phyloP scores from a whole-genome alignment of 2,329 filamentous ascomycete genomes.

The Cladosporium halotolerans region DNA sequence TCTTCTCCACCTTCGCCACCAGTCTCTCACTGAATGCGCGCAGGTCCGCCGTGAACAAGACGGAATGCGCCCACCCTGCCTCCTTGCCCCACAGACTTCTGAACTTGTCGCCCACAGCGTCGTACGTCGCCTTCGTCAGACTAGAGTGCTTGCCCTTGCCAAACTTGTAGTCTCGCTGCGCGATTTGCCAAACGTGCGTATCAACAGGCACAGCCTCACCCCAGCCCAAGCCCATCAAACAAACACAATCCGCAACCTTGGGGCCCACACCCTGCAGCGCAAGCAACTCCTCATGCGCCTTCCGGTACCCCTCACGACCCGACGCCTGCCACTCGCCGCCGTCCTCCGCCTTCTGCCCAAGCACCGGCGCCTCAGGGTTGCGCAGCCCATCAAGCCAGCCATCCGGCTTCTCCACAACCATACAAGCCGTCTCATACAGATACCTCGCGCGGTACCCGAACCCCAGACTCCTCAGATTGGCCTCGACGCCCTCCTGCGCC shows the following conservation, averaged over 20 bases:
- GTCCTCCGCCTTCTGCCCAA: constrained; percentile 40
- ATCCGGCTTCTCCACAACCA: constrained; percentile 59
- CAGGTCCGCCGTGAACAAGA: constrained; percentile 90
- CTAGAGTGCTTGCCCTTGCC: constrained; percentile 76
- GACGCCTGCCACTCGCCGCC: constrained; percentile 46
- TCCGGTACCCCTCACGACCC: constrained; percentile 61
- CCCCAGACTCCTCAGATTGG: constrained; percentile 70
- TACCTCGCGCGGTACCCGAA: constrained; percentile 96
- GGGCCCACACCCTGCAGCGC: constrained; percentile 82
- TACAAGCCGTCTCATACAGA: constrained; percentile 75
- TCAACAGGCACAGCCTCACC: constrained; percentile 92
- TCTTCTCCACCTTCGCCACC: constrained; percentile 42
- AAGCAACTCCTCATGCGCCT: constrained; percentile 74
- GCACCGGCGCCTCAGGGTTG: constrained; percentile 66
- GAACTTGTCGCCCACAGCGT: constrained; percentile 86
- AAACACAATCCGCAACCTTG: constrained; percentile 95
- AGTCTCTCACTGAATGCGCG: constrained; percentile 70
- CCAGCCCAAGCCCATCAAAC: constrained; percentile 93
- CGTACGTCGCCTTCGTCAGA: constrained; percentile 81
- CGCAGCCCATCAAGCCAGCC: constrained; percentile 73
- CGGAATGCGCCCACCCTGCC: constrained; percentile 95
- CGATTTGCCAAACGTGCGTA: constrained; percentile 98
- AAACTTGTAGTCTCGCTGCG: constrained; percentile 90
- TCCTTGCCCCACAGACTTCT: constrained; percentile 83
- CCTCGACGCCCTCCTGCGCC: constrained; percentile 68